Conservation (phyloP, 1,139 yeast species). For the Blastobotrys capitulatus region DNA sequence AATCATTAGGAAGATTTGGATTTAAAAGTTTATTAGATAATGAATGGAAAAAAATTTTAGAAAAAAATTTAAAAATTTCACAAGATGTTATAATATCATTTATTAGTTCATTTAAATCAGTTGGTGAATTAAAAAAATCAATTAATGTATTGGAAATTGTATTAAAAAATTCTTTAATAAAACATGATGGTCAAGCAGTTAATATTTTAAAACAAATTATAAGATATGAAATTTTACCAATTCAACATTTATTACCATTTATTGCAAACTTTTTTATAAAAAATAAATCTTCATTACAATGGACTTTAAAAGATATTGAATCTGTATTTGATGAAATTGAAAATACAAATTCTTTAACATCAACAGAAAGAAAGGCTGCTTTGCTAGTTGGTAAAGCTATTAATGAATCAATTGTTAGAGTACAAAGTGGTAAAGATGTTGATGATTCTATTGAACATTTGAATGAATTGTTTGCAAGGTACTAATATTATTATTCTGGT, state of each 20-base stretch:
- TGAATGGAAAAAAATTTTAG: slow-evolving; percentile 22
- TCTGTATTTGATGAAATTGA: slow-evolving; percentile 20
- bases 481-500: slow-evolving; percentile 2
- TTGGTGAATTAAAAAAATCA: slow-evolving; percentile 18
- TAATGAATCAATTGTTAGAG: slow-evolving; percentile 20
- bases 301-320: slow-evolving; percentile 22
- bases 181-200: slow-evolving; percentile 18
- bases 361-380: slow-evolving; percentile 17
- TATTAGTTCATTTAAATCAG: slow-evolving; percentile 24
- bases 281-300: slow-evolving; percentile 17
- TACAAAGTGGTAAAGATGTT: slow-evolving; percentile 20
- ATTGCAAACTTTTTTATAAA: slow-evolving; percentile 23
- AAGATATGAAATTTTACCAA: slow-evolving; percentile 24
- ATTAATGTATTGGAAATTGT: slow-evolving; percentile 18
- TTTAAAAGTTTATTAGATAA: slow-evolving; percentile 20
- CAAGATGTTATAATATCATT: slow-evolving; percentile 26
- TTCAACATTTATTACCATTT: slow-evolving; percentile 16
- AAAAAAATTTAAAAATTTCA: slow-evolving; percentile 3
- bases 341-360: slow-evolving; percentile 15
- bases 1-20: slow-evolving; percentile 29
- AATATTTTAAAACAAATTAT: slow-evolving; percentile 21
- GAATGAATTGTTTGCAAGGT: slow-evolving; percentile 10
- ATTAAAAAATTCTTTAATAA: slow-evolving; percentile 4
- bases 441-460: slow-evolving; percentile 15
- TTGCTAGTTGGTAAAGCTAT: slow-evolving; percentile 19